A percentile compares a stretch with the other conserved stretches of the same genome.
Conservation (phyloP, 805 yeast genomes). For the Gaillardinia entomophila region DNA sequence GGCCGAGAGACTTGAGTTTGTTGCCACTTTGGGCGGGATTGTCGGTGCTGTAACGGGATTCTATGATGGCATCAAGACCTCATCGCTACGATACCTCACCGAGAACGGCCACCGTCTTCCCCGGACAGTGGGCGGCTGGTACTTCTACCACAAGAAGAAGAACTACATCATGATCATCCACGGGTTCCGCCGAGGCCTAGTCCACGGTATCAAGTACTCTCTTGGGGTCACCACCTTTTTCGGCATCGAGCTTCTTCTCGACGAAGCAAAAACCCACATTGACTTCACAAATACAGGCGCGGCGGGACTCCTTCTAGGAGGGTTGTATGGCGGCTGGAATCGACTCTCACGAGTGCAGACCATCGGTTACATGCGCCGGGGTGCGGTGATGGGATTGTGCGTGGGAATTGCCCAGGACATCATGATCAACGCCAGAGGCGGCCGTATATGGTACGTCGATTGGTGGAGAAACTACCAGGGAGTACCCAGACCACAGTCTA, state of each 20-base stretch:
- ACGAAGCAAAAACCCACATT: slow-evolving; percentile 39
- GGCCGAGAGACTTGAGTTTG: slow-evolving; percentile 35
- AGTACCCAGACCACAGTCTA: too few relatives aligned
- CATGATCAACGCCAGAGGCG: slow-evolving; percentile 52
- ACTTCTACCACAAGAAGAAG: slow-evolving; percentile 78
- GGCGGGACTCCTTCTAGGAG: slow-evolving; percentile 50
- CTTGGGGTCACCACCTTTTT: slow-evolving; percentile 45
- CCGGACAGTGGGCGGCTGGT: slow-evolving; percentile 76
- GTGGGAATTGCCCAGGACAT: slow-evolving; percentile 67
- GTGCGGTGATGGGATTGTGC: slow-evolving; percentile 51
- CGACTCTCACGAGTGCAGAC: slow-evolving; percentile 41
- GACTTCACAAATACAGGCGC: slow-evolving; percentile 62
- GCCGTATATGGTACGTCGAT: slow-evolving; percentile 58
- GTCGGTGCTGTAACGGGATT: slow-evolving; percentile 53
- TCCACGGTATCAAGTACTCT: slow-evolving; percentile 30
- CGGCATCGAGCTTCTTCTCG: slow-evolving; percentile 58
- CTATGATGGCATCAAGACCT: slow-evolving; percentile 48
- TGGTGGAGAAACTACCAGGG: neutral
- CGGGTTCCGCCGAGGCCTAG: slow-evolving; percentile 47
- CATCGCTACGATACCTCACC: slow-evolving; percentile 61
- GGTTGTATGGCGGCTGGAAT: slow-evolving; percentile 41
- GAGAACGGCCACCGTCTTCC: slow-evolving; percentile 84
- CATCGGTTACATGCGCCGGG: slow-evolving; percentile 40
- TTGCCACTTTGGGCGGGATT: slow-evolving; percentile 30
- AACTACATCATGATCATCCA: slow-evolving; percentile 63